These are phyloP conservation scores for Monilinia fructicola DNA, from an alignment of 2,329 filamentous ascomycete genomes.

Conservation along the genomic window DNA sequence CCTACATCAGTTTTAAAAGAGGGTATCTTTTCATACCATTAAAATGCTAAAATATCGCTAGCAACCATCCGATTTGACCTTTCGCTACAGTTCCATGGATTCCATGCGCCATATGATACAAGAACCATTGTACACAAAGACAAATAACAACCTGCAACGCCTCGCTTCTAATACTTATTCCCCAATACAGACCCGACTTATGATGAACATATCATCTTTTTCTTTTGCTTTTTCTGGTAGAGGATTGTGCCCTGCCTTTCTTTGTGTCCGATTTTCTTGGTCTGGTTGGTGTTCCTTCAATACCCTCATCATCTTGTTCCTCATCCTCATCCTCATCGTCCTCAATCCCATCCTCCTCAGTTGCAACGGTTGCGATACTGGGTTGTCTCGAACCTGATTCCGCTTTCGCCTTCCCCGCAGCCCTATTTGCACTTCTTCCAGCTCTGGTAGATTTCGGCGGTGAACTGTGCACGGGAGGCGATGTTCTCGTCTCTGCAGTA, in stretches of 20 bases:
- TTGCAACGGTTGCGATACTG: conserved; percentile 40
- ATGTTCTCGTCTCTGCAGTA: conserved; percentile 49
- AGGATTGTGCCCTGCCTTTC: conserved; percentile 27
- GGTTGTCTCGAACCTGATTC: conserved; percentile 42
- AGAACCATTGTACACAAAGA: background rate
- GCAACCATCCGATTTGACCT: background rate
- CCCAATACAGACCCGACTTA: background rate
- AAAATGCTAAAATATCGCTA: background rate
- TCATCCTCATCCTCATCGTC: conserved; percentile 40
- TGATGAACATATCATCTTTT: conserved; percentile 30
- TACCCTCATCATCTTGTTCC: conserved; percentile 44
- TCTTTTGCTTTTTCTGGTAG: conserved; percentile 37
- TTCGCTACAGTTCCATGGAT: background rate
- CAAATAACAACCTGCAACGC: conserved; percentile 1
- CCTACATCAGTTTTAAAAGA: too few relatives aligned
- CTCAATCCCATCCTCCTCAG: conserved; percentile 42
- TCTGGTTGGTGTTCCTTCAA: conserved; percentile 36
- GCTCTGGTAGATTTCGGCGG: conserved; percentile 44
- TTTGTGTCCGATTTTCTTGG: conserved; percentile 32
- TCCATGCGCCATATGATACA: conserved; percentile 10
- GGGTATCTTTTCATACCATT: background rate
- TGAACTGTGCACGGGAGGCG: conserved; percentile 42
- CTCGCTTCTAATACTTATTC: conserved; percentile 1
- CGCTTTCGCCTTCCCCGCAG: conserved; percentile 45
- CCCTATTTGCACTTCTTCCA: conserved; percentile 43